phyloP scores from a whole-genome alignment of 768 basidiomycete genomes.

The Serendipita vermifera region DNA sequence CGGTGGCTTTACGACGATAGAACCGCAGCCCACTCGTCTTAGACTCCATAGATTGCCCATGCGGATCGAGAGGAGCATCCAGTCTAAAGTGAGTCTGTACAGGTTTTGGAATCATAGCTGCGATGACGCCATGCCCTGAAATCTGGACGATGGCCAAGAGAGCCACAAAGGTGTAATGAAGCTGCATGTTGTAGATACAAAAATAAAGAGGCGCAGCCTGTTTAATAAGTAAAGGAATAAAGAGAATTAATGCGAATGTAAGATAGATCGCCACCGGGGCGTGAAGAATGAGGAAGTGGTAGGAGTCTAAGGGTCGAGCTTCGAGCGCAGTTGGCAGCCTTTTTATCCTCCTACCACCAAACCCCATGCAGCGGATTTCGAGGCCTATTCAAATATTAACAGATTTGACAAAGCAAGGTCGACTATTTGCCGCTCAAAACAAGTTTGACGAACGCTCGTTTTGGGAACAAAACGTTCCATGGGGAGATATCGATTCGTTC shows the following conservation, averaged over 20 bases:
- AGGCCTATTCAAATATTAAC: slow-evolving; percentile 11
- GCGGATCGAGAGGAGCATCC: too few species aligned
- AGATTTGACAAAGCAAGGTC: neutral
- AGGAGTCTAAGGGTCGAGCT: neutral
- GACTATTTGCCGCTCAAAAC: slow-evolving; percentile 14
- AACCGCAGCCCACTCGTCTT: too few species aligned
- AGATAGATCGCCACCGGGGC: neutral
- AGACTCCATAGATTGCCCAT: too few species aligned
- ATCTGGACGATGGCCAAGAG: too few species aligned
- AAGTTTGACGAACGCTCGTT: slow-evolving; percentile 43
- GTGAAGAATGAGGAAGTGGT: neutral
- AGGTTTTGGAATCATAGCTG: too few species aligned
- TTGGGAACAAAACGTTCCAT: slow-evolving; percentile 64
- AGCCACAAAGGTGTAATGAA: too few species aligned
- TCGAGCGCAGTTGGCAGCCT: too few species aligned
- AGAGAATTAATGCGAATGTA: slow-evolving; percentile 2
- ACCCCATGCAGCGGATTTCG: too few species aligned
- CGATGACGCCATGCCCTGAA: too few species aligned
- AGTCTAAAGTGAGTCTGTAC: too few species aligned
- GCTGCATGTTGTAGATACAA: neutral
- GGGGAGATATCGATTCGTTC: slow-evolving; percentile 72
- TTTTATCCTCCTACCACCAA: too few species aligned
- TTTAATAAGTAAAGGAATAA: neutral
- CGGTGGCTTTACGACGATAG: too few species aligned
- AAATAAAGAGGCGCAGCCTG: slow-evolving; percentile 2